Evolutionary conservation across 169 alveolate species (phyloP).

Genomic region (Plasmodium sp.): DNA sequence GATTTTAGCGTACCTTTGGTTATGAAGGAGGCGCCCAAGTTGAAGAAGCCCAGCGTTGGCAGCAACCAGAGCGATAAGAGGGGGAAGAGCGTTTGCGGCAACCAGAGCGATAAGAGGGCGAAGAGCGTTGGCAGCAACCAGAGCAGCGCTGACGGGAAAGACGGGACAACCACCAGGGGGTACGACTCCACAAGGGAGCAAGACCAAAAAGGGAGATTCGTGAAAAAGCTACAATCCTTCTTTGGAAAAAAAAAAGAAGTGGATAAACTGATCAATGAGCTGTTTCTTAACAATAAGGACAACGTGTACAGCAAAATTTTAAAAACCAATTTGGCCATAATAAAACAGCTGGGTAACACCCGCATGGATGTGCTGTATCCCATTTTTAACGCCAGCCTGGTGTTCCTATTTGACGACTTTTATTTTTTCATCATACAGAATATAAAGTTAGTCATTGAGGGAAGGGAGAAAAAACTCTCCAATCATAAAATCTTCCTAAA

Average conservation of each 20-base stretch:
- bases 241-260: background rate
- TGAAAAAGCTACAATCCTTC: slow-evolving; percentile 23
- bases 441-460: slow-evolving; percentile 66
- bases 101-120: background rate
- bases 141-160: background rate
- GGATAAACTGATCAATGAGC: slow-evolving; percentile 16
- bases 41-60: background rate
- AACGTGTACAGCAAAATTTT: slow-evolving; percentile 68
- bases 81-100: background rate
- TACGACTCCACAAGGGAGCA: background rate
- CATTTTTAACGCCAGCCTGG: slow-evolving; percentile 72
- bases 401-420: slow-evolving; percentile 66
- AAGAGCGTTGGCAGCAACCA: background rate
- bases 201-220: slow-evolving; percentile 11
- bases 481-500: slow-evolving; percentile 48
- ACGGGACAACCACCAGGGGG: background rate
- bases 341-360: slow-evolving; percentile 29
- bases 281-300: slow-evolving; percentile 61
- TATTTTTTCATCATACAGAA: slow-evolving; percentile 71
- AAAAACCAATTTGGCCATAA: slow-evolving; percentile 54
- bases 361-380: slow-evolving; percentile 58
- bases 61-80: background rate
- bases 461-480: slow-evolving; percentile 16
- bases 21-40: slow-evolving; percentile 21
- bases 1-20: background rate